Evolutionary conservation across 169 alveolate genomes (phyloP).

Genomic region (Babesia ovata): DNA sequence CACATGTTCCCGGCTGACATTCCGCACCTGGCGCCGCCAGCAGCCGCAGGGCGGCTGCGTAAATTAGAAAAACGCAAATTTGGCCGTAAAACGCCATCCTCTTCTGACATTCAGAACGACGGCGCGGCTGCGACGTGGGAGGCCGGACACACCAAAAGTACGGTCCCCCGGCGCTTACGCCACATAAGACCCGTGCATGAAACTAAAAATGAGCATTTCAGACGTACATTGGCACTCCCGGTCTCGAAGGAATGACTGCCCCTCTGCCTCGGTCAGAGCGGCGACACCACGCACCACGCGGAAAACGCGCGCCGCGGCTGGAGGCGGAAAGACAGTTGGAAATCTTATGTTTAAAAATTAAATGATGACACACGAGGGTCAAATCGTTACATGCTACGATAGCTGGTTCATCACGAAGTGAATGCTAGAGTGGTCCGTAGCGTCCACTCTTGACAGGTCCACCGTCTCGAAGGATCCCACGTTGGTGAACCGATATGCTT

Average conservation of each 20-base stretch:
- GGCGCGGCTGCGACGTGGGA: conserved; percentile 15
- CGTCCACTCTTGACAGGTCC: conserved; percentile 11
- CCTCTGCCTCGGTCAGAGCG: background rate
- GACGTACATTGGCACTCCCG: background rate
- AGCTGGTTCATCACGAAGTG: background rate
- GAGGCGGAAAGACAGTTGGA: background rate
- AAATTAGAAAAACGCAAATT: background rate
- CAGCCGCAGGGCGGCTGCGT: background rate
- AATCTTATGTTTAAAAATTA: too few species aligned
- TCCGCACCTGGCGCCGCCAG: conserved; percentile 1
- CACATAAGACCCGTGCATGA: conserved; percentile 1
- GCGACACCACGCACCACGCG: conserved; percentile 19
- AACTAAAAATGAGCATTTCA: background rate
- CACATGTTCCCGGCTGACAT: background rate
- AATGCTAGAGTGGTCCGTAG: conserved; percentile 27
- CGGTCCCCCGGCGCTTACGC: too few species aligned
- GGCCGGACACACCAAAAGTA: background rate
- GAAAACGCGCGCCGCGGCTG: background rate
- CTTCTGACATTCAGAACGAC: background rate
- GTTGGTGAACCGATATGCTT: conserved; percentile 34
- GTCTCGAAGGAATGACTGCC: background rate
- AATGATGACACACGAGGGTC: too few species aligned
- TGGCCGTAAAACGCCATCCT: conserved; percentile 4
- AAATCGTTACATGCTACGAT: background rate
- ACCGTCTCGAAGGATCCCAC: conserved; percentile 36